Evolutionary conservation across 164 flowering plant species (phyloP), one percentile per base, ranked within the genome.

Genomic region (Macadamia tetraphylla): DNA sequence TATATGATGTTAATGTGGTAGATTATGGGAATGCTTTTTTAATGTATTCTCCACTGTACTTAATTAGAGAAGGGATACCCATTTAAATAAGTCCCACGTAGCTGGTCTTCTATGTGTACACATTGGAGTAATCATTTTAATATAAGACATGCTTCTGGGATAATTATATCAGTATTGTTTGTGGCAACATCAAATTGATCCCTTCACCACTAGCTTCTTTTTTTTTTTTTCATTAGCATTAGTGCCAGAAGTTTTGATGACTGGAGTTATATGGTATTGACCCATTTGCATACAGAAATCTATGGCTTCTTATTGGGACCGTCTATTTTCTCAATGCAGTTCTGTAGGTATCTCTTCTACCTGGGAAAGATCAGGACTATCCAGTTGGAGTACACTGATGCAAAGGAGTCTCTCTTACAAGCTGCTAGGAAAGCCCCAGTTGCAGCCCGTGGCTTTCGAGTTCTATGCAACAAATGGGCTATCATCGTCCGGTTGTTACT

Each of bases 381-480:
- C 55, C 90, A 86, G 77, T 66, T 88, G 77, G 93, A 88, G 77
- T 88, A 88, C 66, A 88, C 90, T 3, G 93, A 88, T 77, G 93
- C 93, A 29, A 86, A 88, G 62, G 90, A 86, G 65, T 80, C 85
- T 53, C 85, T 86, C n/a, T 78, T 86, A n/a, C 90, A 86, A 77
- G 90, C 90, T 63, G 90, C 90, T 57, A 76, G 89, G 15, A 86
- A 88, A 73, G 93, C 93, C 17, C 90, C 93, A 60, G 75, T 74
- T 57, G 83, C 85, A 18, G 94, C 94, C 52, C 87, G 76, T 68
- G 90, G 90, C 58, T 88, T 86, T 65, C 75, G 91, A 58, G 81
- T 92, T 60, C 92, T 86, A 57, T 92, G 98, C 81, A 90, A 84
- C 79, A 92, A 92, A 73, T 92, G 98, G 98, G 94, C 94, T 51